Evolutionary conservation across 441 rosid species (phyloP).

Genomic region (California macrophylla): DNA sequence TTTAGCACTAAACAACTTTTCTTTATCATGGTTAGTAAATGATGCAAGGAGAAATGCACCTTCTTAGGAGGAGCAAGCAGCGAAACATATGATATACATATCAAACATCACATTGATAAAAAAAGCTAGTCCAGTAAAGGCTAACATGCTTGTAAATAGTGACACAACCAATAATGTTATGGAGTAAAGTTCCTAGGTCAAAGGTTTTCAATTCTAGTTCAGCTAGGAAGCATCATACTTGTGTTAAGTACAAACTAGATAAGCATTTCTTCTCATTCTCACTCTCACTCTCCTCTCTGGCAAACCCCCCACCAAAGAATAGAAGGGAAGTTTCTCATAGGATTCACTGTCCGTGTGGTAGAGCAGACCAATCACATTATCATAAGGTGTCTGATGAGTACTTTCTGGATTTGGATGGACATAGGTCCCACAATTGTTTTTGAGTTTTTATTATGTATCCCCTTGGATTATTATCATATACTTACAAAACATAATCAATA

Average conservation of each 20-base stretch:
- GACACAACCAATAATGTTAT: neutral
- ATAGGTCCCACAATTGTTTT: constrained; percentile 1
- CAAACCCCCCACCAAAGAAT: neutral
- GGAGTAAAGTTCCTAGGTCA: constrained; percentile 6
- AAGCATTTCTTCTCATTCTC: neutral
- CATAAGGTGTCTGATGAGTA: constrained; percentile 3
- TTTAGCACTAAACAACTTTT: constrained; percentile 5
- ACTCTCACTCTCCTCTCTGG: neutral
- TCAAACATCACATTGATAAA: too few relatives aligned
- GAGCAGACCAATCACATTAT: neutral
- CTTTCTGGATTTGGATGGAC: constrained; percentile 5
- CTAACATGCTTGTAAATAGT: constrained; percentile 6
- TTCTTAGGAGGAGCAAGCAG: too few relatives aligned
- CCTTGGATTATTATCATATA: neutral
- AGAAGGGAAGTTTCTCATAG: neutral
- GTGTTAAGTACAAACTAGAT: neutral
- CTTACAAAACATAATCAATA: constrained; percentile 4
- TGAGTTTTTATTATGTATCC: neutral
- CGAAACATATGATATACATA: too few relatives aligned
- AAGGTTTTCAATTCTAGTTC: neutral
- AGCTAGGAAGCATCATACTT: neutral
- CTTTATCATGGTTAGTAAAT: constrained; percentile 5
- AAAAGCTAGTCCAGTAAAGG: neutral
- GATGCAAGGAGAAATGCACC: neutral
- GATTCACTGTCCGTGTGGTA: constrained; percentile 7